Evolutionary conservation across 169 alveolate species (phyloP), one percentile per base, ranked within the genome.

Genomic region (Cystoisospora suis): DNA sequence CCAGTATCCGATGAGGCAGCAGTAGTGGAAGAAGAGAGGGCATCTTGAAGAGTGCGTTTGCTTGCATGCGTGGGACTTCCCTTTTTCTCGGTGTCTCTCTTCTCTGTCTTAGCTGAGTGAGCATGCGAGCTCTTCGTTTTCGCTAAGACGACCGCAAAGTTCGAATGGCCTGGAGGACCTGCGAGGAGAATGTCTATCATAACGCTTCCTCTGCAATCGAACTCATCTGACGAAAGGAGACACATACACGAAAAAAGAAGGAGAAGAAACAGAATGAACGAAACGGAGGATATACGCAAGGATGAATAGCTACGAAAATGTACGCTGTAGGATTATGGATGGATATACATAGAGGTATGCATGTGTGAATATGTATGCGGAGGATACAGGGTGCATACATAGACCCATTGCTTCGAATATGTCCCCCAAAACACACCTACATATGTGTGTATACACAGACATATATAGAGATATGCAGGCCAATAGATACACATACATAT

Each of bases 171-270:
- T 1, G 40, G 58, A 29, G 83, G 83, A n/a, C 42, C 83, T 29
- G 42, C 83, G 83, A 72, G 42, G 58, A 72, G 83, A 17, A 72
- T 40, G 53, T 72, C 83, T 0, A 72, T 38, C 32, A 72, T 2
- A 38, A 34, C 47, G 83, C 83, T 53, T 6, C 38, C 80, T 27
- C 40, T 9, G 45, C 12, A 53, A 53, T 53, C 29, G 12, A 53
- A 23, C 12, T 23, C 65, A 53, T 15, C 65, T 15, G 65, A 53
- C 65, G 23, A 53, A 12, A 12, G 23, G 65, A 15, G 29, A 53
- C 80, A 3, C 45, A 29, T 20, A 27, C 80, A 69, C 46, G 45
- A 29, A 20, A 29, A 6, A 32, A 6, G 80, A 69, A 29, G 45
- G 1, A 69, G 38, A 69, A 3, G 9, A 34, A 69, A 27, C 4